Base-by-base conservation (phyloP, 345 rosid species). In the Trapa bicornis region DNA sequence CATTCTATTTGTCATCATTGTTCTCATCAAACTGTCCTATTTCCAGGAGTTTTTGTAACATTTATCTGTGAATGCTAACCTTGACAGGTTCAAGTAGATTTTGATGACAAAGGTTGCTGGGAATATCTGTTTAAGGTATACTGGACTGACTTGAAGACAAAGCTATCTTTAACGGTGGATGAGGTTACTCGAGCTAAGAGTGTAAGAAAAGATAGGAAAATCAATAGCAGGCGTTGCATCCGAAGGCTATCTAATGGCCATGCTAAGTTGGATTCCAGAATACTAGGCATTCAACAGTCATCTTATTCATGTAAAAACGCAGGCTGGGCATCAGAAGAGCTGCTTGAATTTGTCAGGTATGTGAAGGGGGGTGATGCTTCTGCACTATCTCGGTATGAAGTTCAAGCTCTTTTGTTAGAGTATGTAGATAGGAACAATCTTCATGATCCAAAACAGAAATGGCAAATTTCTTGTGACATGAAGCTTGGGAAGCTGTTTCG, bases 51-150 rank as follows among this genome's bases (percentile, higher is more conserved):
- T 47, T 42, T n/a, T 3, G 35, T 33, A 65, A 17, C 35, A 16
- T 65, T 0, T n/a, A n/a, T 41, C 37, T n/a, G 35, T 32, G 35
- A 43, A 6, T 17, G 37, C 37, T 17, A 11, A 57, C 22, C 42
- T 22, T 8, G 73, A 63, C 82, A 93, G 98, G 92, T 87, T 77
- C 85, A 88, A 72, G 98, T 93, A 76, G 97, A 93, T 79, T 94
- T 94, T 81, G 99, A 94, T 72, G 99, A 94, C 74, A 79, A 82
- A 77, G 77, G 75, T 73, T 91, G 96, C 84, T 94, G 97, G 97
- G 97, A 94, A 79, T 94, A 89, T 85, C 90, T 94, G 64, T 94
- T 94, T 79, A 94, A 91, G 80, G 83, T 85, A 29, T 94, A 94
- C 71, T 94, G 99, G 99, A 70, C 77, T 69, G 81, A 71, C 68